Evolutionary conservation across 2,329 filamentous ascomycete genomes (phyloP), one percentile per base, ranked within the genome.

Genomic region (Nakataea oryzae): DNA sequence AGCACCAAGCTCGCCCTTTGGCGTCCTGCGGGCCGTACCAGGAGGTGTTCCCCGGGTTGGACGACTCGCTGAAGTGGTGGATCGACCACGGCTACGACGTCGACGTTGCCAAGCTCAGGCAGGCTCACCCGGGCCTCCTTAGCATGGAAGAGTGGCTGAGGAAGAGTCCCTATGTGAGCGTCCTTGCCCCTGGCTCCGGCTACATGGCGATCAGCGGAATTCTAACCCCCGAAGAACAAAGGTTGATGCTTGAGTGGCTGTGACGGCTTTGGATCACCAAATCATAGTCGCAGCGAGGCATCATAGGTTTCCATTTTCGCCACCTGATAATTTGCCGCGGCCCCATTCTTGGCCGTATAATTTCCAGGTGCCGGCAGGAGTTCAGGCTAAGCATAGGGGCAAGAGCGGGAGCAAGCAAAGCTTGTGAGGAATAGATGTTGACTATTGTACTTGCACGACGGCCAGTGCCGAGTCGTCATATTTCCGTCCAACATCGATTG

Each of bases 1-100:
- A 75, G 77, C 30, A 74, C 73, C 67, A 88, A 89, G 70, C 79
- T 82, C 66, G 34, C 34, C 34, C 13, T 41, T 41, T 41, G 34
- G 21, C 34, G 14, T 41, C 13, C 7, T 41, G 13, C n/a, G 34
- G 34, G 3, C 34, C 14, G 34, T 17, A 21, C 34, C 34, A 41
- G 34, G 34, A 41, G 3, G 8, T 41, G 12, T 41, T 41, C 34
- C 34, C 34, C 34, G 34, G 34, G 34, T 17, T 41, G 3, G 34
- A 41, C 13, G 34, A 41, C 13, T 3, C 14, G 34, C 2, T 17
- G 34, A 2, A 21, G 34, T 41, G 34, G 34, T 17, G 12, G 34
- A 21, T 17, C 12, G 2, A 41, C 13, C 3, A 17, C 34, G 34
- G 34, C 12, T 41, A 41, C 34, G 34, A 41, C 34, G 34, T 41